These are phyloP conservation scores for Neofusicoccum sp. DNA, from an alignment of 2,329 filamentous ascomycete genomes.

Conservation along the genomic window DNA sequence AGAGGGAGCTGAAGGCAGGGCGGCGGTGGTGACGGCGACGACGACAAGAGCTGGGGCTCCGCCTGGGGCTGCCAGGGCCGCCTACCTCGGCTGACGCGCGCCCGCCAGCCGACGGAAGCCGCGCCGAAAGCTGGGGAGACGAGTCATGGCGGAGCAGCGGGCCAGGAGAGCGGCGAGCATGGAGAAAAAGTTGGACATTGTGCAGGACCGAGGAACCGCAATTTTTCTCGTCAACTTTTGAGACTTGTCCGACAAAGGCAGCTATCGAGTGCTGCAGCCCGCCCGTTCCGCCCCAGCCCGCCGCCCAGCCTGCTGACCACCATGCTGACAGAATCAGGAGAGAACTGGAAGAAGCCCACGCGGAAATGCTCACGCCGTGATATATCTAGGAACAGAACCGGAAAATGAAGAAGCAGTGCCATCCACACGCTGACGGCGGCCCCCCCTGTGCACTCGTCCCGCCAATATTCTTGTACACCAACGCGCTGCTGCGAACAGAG, in stretches of 20 bases:
- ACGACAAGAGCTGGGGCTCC: neutral
- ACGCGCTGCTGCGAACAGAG: conserved; percentile 6
- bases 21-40: neutral
- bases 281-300: neutral
- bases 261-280: neutral
- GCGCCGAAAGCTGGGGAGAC: conserved; percentile 13
- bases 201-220: neutral
- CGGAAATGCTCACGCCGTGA: conserved; percentile 17
- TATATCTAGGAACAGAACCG: conserved; percentile 12
- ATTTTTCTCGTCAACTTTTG: conserved; percentile 15
- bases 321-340: neutral
- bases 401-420: neutral
- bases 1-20: neutral
- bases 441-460: conserved; percentile 5
- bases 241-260: conserved; percentile 17
- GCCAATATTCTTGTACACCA: conserved; percentile 20
- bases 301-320: conserved; percentile 10
- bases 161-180: neutral
- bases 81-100: conserved; percentile 9
- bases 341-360: conserved; percentile 8
- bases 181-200: neutral
- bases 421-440: conserved; percentile 2
- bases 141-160: neutral
- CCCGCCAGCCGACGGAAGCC: conserved; percentile 3
- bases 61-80: neutral